Conservation (phyloP, 1,284 basidiomycete species). For the Sanghuangporus weigelae region DNA sequence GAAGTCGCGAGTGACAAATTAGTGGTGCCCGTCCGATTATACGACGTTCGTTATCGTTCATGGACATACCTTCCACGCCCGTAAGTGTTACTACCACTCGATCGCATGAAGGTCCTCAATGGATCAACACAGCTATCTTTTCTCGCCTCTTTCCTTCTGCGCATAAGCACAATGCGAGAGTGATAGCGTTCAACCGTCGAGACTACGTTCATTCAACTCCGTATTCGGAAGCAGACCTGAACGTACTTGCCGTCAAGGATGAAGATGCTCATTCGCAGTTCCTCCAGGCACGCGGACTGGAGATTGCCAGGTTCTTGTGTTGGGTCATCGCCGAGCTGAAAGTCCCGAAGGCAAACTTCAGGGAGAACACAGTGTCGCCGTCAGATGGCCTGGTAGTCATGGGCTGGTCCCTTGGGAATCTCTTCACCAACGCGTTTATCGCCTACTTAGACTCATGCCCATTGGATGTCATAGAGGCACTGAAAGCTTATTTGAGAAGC, state of each 20-base stretch:
- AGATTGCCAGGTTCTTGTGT: conserved; percentile 17
- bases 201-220: conserved; percentile 23
- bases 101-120: not conserved
- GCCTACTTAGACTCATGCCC: conserved; percentile 1
- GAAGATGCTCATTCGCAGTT: conserved; percentile 12
- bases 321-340: conserved; percentile 9
- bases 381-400: conserved; percentile 10
- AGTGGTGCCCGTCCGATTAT: too few relatives aligned
- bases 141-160: conserved; percentile 18
- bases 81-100: not conserved
- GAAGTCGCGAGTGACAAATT: too few relatives aligned
- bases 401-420: conserved; percentile 17
- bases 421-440: conserved; percentile 9
- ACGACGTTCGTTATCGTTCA: conserved; percentile 16
- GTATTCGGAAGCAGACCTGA: conserved; percentile 19
- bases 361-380: not conserved
- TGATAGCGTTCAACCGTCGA: conserved; percentile 23
- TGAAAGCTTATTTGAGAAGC: conserved; percentile 7
- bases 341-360: not conserved
- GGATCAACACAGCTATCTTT: conserved; percentile 3
- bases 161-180: conserved; percentile 20
- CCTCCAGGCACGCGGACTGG: conserved; percentile 14
- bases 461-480: not conserved
- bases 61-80: conserved; percentile 16
- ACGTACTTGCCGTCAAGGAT: conserved; percentile 8